Percentiles rank a stretch among this genome's conserved stretches.
Evolutionary conservation across 805 yeast species (phyloP).

Genomic region (Pichia rugopelliculosa): DNA sequence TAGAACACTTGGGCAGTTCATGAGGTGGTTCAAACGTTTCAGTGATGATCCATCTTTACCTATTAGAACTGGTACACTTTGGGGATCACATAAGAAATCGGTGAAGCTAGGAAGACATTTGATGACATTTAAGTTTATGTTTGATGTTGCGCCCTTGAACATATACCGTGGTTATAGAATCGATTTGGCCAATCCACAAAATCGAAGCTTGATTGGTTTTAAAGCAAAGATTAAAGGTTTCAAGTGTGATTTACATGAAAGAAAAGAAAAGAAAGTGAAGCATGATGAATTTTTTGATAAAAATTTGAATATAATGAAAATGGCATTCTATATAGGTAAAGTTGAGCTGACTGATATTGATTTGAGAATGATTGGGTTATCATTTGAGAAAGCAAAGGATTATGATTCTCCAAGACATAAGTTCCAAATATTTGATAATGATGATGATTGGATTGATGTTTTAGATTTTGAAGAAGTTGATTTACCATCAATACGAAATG

Average conservation of each 20-base stretch:
- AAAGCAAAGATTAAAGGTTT: conserved; percentile 51
- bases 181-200: conserved; percentile 34
- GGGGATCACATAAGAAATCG: conserved; percentile 45
- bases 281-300: conserved; percentile 43
- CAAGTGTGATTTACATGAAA: conserved; percentile 55
- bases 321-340: conserved; percentile 58
- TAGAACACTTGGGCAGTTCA: conserved; percentile 53
- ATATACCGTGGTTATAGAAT: conserved; percentile 62
- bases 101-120: conserved; percentile 71
- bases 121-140: conserved; percentile 67
- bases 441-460: conserved; percentile 53
- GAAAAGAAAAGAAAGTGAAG: conserved; percentile 40
- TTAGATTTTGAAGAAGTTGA: conserved; percentile 56
- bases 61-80: conserved; percentile 63
- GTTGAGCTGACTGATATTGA: conserved; percentile 50
- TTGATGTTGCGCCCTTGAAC: conserved; percentile 62
- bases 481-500: conserved; percentile 30
- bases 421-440: conserved; percentile 42
- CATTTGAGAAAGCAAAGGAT: conserved; percentile 24
- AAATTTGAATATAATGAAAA: conserved; percentile 43
- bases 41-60: conserved; percentile 73
- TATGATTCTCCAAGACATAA: conserved; percentile 3
- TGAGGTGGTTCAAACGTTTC: conserved; percentile 78
- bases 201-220: conserved; percentile 51
- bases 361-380: conserved; percentile 47